phyloP scores from a whole-genome alignment of 2,329 filamentous ascomycete species.

The Fusarium tanahbumbuense region DNA sequence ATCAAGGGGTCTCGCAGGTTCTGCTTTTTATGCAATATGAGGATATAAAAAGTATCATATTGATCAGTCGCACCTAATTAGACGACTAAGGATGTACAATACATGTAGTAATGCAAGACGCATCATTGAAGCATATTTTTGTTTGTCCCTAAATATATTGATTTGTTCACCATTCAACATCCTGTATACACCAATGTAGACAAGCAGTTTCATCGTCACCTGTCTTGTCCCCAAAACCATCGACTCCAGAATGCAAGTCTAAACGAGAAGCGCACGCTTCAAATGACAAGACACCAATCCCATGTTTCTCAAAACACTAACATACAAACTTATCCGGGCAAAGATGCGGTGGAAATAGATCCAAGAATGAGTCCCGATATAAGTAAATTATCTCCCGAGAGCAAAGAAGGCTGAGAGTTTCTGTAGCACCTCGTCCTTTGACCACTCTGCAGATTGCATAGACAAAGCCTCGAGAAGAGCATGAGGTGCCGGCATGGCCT shows the following conservation, averaged over 20 bases:
- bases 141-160: slow-evolving; percentile 42
- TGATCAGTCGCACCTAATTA: slow-evolving; percentile 35
- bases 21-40: background rate
- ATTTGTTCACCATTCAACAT: slow-evolving; percentile 44
- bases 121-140: slow-evolving; percentile 40
- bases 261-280: slow-evolving; percentile 45
- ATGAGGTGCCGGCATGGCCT: slow-evolving; percentile 74
- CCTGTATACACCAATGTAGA: slow-evolving; percentile 41
- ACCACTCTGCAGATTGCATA: slow-evolving; percentile 71
- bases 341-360: slow-evolving; percentile 28
- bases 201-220: slow-evolving; percentile 40
- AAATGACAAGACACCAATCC: slow-evolving; percentile 44
- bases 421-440: slow-evolving; percentile 73
- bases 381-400: slow-evolving; percentile 59
- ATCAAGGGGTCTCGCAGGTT: background rate
- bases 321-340: slow-evolving; percentile 45
- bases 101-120: slow-evolving; percentile 47
- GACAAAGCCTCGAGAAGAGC: slow-evolving; percentile 74
- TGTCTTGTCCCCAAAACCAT: slow-evolving; percentile 42
- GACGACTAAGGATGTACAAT: slow-evolving; percentile 46
- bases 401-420: slow-evolving; percentile 70
- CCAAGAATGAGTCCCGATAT: slow-evolving; percentile 26
- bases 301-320: slow-evolving; percentile 46
- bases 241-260: slow-evolving; percentile 49
- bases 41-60: slow-evolving; percentile 46